Base-by-base conservation (phyloP, 108 stramenopile species). In the Parietichytrium sp. region DNA sequence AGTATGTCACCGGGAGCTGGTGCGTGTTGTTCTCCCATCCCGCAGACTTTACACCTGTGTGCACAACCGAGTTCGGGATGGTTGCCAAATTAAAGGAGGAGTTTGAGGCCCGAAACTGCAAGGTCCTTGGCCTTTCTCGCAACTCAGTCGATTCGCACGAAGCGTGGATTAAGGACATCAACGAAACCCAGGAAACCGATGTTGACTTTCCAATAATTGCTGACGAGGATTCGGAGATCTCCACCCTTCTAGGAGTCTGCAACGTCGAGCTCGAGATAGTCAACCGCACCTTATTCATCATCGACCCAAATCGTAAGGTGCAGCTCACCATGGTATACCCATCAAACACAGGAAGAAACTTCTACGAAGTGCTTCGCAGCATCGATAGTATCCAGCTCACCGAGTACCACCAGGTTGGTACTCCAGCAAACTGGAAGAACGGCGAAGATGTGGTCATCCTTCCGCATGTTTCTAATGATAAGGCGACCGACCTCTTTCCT, bases 21-120 rank as follows among this genome's bases (percentile, higher is more conserved):
- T 91, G 89, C 55, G 86, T 93, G 72, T 85, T 94, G 10, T 91
- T 92, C 82, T 84, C 88, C 45, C 93, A 93, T 61, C 94, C 93
- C 7, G 92, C 92, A 31, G 93, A 93, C 78, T 93, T 92, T 79
- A 92, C 92, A 13, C 92, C 94, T 15, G 92, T 94, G 33, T 94
- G 93, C 83, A 95, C 94, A 26, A 95, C 94, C 16, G 94, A 95
- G 79, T 87, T 95, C 54, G 93, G 93, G 8, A 84, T 88, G 36
- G 81, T 91, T 4, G 92, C 92, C 25, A 61, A 88, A 54, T 87
- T 89, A 52, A 53, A 86, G 47, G 90, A 90, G 25, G 89, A 92
- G 54, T 87, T 93, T 26, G 47, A 36, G 13, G 81, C 48, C 36
- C 86, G 90, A 83, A 91, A 91, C 30, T 89, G 91, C 54, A 55